Base-by-base conservation (phyloP, 2,329 filamentous ascomycete genomes). In the Aspergillus sp. region DNA sequence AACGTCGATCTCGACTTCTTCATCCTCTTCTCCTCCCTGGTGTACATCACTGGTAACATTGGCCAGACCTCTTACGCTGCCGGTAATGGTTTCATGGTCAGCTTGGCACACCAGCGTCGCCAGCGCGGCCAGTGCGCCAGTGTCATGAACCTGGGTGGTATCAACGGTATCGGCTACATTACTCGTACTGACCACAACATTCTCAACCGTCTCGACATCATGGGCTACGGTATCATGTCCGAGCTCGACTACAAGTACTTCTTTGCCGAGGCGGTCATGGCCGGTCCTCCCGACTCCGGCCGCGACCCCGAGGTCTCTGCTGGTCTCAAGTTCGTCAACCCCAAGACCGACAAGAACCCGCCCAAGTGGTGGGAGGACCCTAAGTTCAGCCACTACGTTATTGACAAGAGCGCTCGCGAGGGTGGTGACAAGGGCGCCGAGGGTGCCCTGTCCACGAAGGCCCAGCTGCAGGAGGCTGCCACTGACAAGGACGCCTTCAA, bases 21-120 rank as follows among this genome's bases (percentile, higher is more conserved):
- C 64, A 67, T 82, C 10, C 63, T 78, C 23, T 75, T 81, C 42
- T 78, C 75, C 0, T 82, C 80, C 0, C 60, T 76, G 1, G 62
- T 72, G 5, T 66, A 56, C 4, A 67, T 79, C 0, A 66, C 71
- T 0, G 80, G 79, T 0, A 76, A 76, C 49, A 52, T 58, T 1
- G 77, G 77, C 1, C 80, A 81, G 57, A 63, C 67, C 8, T 71
- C 66, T 21, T 81, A 81, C 54, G 64, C 68, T 1, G 76, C 78
- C 4, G 76, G 73, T 2, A 78, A 78, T 62, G 56, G 64, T 8
- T 81, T 75, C 62, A 78, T 80, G 73, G 61, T 60, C 1, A 68
- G n/a, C 56, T 58, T 72, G 36, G 61, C 59, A 0, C 44, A 59
- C 5, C 67, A 71, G 21, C 64, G 75, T 11, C 57, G 62, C 19